Conservation (phyloP, 1,284 basidiomycete species). For the Ustilago shanxiensis region DNA sequence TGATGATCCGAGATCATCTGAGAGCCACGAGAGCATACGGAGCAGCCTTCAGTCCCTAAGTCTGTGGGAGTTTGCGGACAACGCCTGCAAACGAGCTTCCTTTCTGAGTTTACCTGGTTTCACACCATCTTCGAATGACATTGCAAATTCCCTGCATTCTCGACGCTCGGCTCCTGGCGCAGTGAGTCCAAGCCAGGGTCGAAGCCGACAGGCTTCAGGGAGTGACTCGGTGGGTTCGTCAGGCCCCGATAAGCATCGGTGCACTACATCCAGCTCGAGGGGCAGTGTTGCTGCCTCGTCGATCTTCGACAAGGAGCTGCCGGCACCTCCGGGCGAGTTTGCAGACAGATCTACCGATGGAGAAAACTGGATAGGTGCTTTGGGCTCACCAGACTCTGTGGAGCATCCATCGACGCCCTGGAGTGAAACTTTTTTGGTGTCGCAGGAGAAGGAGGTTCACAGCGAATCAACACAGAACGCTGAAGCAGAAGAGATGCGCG, state of each 20-base stretch:
- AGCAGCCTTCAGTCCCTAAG: slow-evolving; percentile 18
- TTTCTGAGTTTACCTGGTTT: slow-evolving; percentile 8
- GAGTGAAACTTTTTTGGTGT: not conserved
- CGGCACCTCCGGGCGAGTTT: slow-evolving; percentile 2
- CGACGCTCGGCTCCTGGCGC: not conserved
- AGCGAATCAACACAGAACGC: not conserved
- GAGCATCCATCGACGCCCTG: not conserved
- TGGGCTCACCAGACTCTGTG: slow-evolving; percentile 10
- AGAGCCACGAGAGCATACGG: slow-evolving; percentile 19
- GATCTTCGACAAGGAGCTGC: slow-evolving; percentile 36
- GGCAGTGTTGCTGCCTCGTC: slow-evolving; percentile 16
- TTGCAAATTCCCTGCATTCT: no score
- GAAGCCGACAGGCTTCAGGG: slow-evolving; percentile 16
- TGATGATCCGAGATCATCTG: slow-evolving; percentile 1
- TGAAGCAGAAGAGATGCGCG: slow-evolving; percentile 15
- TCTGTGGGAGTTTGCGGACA: slow-evolving; percentile 19
- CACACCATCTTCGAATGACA: not conserved
- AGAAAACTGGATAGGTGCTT: slow-evolving; percentile 5
- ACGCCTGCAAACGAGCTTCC: not conserved
- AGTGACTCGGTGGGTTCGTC: slow-evolving; percentile 11
- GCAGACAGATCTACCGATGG: not conserved
- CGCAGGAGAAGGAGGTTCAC: not conserved
- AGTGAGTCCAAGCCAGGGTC: not conserved
- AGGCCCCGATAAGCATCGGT: not conserved
- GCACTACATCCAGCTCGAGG: slow-evolving; percentile 16